These are phyloP conservation scores for Daldinia decipiens DNA, from an alignment of 495 filamentous ascomycete species.

Conservation along the genomic window DNA sequence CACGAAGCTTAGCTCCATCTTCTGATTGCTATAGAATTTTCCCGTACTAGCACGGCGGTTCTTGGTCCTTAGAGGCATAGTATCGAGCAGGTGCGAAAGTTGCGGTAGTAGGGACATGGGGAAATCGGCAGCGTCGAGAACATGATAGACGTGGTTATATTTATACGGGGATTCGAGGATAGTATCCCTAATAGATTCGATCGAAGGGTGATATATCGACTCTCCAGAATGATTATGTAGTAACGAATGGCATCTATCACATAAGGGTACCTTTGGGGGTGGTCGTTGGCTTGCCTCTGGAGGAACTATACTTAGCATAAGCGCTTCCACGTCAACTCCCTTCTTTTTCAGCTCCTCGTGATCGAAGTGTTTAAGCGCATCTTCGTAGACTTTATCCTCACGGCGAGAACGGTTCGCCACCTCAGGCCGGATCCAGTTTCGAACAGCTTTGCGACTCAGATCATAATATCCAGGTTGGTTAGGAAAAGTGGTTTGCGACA, in stretches of 20 bases:
- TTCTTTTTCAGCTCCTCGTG: constrained; percentile 53
- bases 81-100: constrained; percentile 61
- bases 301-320: constrained; percentile 38
- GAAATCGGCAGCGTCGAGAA: constrained; percentile 98
- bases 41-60: constrained; percentile 76
- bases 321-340: constrained; percentile 54
- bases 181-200: constrained; percentile 81
- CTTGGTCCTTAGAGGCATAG: constrained; percentile 72
- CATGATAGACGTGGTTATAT: constrained; percentile 92
- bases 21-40: constrained; percentile 69
- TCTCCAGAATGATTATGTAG: constrained; percentile 75
- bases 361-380: constrained; percentile 54
- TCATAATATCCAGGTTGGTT: constrained; percentile 81
- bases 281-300: constrained; percentile 21
- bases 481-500: constrained; percentile 75
- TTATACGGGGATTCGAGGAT: constrained; percentile 86
- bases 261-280: constrained; percentile 63
- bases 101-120: constrained; percentile 86
- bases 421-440: constrained; percentile 53
- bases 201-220: constrained; percentile 77
- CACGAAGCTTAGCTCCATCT: constrained; percentile 82
- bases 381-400: constrained; percentile 52
- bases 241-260: constrained; percentile 86
- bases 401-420: constrained; percentile 36
- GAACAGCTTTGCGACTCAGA: constrained; percentile 62